Evolutionary conservation across 345 rosid species (phyloP).

Genomic region (Eucalyptus marginata): DNA sequence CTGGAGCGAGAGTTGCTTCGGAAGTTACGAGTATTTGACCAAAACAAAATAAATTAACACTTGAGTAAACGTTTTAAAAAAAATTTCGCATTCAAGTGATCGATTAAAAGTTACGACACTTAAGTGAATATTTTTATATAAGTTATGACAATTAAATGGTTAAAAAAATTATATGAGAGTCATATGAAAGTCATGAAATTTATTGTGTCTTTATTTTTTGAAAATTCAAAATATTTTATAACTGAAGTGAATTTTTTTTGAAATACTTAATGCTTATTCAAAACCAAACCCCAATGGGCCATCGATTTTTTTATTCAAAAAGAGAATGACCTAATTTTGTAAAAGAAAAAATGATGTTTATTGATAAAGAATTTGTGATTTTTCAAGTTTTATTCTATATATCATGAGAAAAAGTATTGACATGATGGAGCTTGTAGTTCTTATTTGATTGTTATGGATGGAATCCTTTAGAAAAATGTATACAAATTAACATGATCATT

Average conservation of each 20-base stretch:
- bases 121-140: no score
- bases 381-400: background rate
- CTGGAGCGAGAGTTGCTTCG: no score
- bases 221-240: background rate
- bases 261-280: background rate
- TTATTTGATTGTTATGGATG: background rate
- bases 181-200: no score
- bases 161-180: no score
- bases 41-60: no score
- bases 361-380: background rate
- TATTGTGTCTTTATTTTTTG: no score
- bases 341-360: background rate
- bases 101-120: accelerated
- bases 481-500: background rate
- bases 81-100: no score
- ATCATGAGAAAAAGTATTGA: background rate
- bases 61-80: no score
- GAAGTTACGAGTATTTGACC: no score
- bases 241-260: background rate
- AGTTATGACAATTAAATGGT: no score
- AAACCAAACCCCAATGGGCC: background rate
- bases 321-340: background rate
- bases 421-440: background rate
- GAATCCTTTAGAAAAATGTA: background rate
- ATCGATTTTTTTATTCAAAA: background rate